Conservation (phyloP, 306 rosid genomes). For the Hippophae rhamnoides region DNA sequence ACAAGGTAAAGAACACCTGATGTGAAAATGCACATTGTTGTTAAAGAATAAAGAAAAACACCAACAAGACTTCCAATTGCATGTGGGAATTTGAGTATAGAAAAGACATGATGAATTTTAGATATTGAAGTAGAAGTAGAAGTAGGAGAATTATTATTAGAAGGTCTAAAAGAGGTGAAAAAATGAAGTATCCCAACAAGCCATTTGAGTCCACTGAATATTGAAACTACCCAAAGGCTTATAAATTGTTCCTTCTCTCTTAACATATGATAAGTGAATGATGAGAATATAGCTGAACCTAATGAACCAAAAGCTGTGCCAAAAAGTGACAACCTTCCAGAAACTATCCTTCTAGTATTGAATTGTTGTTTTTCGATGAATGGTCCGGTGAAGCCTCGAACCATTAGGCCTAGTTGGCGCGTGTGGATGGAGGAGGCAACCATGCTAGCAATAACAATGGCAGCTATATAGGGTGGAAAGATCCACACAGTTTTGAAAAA, state of each 20-base stretch:
- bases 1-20: slow-evolving; percentile 59
- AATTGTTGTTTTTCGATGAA: slow-evolving; percentile 25
- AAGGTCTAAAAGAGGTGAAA: slow-evolving; percentile 28
- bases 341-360: slow-evolving; percentile 29
- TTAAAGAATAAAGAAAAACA: slow-evolving; percentile 51
- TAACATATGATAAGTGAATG: slow-evolving; percentile 76
- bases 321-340: slow-evolving; percentile 47
- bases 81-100: slow-evolving; percentile 49
- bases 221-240: slow-evolving; percentile 77
- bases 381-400: slow-evolving; percentile 45
- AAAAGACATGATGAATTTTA: slow-evolving; percentile 34
- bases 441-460: slow-evolving; percentile 43
- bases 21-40: slow-evolving; percentile 61
- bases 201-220: slow-evolving; percentile 80
- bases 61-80: slow-evolving; percentile 51
- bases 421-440: slow-evolving; percentile 70
- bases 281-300: slow-evolving; percentile 51
- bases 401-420: slow-evolving; percentile 64
- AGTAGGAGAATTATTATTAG: slow-evolving; percentile 2
- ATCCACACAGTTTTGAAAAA: slow-evolving; percentile 48
- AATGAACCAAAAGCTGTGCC: slow-evolving; percentile 40
- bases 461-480: slow-evolving; percentile 55
- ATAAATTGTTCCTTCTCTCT: slow-evolving; percentile 28
- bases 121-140: slow-evolving; percentile 11
- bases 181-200: slow-evolving; percentile 51